These are phyloP conservation scores for Phialocephala sp. DNA, from an alignment of 2,329 filamentous ascomycete species.

Conservation along the genomic window DNA sequence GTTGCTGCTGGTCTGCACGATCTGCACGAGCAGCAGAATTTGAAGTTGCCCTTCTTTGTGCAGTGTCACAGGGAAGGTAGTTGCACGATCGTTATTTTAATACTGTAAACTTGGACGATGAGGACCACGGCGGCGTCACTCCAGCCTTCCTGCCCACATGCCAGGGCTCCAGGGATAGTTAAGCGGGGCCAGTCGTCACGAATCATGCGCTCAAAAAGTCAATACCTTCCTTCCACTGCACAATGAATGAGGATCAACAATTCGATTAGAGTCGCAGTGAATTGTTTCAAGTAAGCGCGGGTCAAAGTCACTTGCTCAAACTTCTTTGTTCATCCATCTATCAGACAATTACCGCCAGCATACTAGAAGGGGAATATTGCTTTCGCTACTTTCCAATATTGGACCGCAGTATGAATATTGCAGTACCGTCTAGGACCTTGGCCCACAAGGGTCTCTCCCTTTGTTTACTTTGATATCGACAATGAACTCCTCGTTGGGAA, in stretches of 20 bases:
- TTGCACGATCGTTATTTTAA: background rate
- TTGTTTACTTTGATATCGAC: background rate
- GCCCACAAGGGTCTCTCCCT: background rate
- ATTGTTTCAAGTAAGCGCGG: background rate
- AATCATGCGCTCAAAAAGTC: background rate
- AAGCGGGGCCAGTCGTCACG: background rate
- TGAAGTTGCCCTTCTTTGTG: conserved; percentile 13
- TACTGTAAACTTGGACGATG: background rate
- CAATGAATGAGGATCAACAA: background rate
- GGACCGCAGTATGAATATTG: background rate
- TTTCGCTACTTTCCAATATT: background rate
- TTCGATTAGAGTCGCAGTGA: background rate
- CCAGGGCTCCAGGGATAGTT: background rate
- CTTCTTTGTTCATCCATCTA: background rate
- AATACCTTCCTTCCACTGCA: background rate
- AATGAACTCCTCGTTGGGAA: background rate
- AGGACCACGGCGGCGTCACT: background rate
- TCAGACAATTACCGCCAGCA: background rate
- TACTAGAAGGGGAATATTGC: background rate
- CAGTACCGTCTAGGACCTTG: background rate
- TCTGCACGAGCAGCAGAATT: conserved; percentile 14
- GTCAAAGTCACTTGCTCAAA: background rate
- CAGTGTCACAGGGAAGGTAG: conserved; percentile 11
- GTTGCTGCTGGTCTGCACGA: conserved; percentile 16
- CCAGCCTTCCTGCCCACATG: background rate